Conservation (phyloP, 257 asterid genomes). For the Leonotis leonurus region DNA sequence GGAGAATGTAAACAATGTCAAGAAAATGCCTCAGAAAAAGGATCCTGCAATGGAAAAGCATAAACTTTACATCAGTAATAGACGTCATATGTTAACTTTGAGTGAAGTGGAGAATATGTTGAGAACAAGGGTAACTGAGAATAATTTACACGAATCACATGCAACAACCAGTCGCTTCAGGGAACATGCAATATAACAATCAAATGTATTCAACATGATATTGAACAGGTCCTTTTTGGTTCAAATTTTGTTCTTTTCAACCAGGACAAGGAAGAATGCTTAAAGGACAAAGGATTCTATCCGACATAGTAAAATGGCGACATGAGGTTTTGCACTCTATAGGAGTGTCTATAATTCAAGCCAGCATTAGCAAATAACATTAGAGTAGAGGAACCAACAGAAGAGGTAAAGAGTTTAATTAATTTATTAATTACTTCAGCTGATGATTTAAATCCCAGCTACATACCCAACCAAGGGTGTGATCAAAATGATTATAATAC, state of each 20-base stretch:
- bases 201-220: not conserved
- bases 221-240: not conserved
- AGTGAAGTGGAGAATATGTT: not conserved
- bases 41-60: slow-evolving; percentile 1
- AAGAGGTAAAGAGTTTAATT: not conserved
- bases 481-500: not conserved
- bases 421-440: not conserved
- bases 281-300: not conserved
- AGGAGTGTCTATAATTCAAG: not conserved
- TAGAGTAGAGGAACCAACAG: not conserved
- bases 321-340: not conserved
- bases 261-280: not conserved
- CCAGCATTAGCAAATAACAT: not conserved
- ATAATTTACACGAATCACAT: not conserved
- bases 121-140: not conserved
- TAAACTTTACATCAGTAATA: not conserved
- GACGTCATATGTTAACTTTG: not conserved
- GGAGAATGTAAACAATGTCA: not conserved
- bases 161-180: slow-evolving; percentile 12
- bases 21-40: not conserved
- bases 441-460: not conserved
- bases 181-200: not conserved
- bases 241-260: not conserved
- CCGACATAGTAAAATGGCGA: not conserved
- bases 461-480: not conserved